Base-by-base conservation (phyloP, 352 stramenopile species). In the Globisporangium solare region DNA sequence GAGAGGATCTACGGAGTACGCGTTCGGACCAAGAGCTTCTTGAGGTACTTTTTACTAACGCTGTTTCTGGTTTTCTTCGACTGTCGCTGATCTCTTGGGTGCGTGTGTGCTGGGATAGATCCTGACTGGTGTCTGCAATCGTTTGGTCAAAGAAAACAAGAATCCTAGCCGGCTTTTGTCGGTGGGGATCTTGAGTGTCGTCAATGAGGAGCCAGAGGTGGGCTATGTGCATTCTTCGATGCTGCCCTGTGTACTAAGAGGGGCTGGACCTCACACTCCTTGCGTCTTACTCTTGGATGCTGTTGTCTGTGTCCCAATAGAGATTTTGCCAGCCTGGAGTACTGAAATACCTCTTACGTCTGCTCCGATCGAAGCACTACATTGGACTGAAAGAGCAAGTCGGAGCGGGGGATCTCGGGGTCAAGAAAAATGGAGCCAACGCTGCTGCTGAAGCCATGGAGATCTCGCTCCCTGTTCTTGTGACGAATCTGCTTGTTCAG, bases 341-440 rank as follows among this genome's bases (percentile, higher is more conserved):
- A 31, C 64, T 91, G 13, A 95, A 95, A 58, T 91, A 89, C 60
- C 47, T 95, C 17, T 41, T 92, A 24, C 81, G 81, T 2, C 46
- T 95, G 22, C 56, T 95, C 31, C 77, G 85, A n/a, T 91, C 83
- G 4, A 92, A 92, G 64, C 74, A 93, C 63, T 91, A 94, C 56
- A 11, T 74, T 31, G 76, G 75, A 12, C 53, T 67, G 18, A 80
- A 86, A 46, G 72, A 78, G 31, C 39, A 62, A 3, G 22, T 57
- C 43, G 64, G 21, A 24, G 50, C 21, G 4, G 47, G 31, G 13
- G 52, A 57, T 15, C 14, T 32, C 22, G 47, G 21, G 8, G 24
- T 56, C 14, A 79, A 82, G 50, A 80, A 79, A 37, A 39, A 56
- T 0, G 47, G n/a, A 17, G 48, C 31, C 15, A 51, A 69, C 22